Conservation (phyloP, 78 protist species). For the Isochrysis galbana region DNA sequence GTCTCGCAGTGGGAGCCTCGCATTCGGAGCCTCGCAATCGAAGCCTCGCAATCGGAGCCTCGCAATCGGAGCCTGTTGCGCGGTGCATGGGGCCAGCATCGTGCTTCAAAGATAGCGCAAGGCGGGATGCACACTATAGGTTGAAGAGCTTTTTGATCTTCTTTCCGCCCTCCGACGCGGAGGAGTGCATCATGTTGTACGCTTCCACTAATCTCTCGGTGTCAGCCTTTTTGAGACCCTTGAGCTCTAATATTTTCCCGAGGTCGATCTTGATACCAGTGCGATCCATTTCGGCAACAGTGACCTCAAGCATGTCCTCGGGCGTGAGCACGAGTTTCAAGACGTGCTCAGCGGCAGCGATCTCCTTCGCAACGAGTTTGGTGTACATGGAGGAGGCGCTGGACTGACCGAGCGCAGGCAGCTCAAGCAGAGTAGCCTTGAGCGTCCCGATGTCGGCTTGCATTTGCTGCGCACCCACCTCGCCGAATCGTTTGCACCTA, state of each 20-base stretch:
- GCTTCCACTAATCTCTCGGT: background rate
- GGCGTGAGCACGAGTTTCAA: slow-evolving; percentile 20
- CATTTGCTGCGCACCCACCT: slow-evolving; percentile 36
- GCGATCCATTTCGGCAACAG: background rate
- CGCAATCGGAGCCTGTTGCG: no score
- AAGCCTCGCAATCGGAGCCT: no score
- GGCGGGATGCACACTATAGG: no score
- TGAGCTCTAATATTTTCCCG: slow-evolving; percentile 3
- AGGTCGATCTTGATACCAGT: background rate
- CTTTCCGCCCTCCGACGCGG: background rate
- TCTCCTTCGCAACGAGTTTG: background rate
- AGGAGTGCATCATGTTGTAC: background rate
- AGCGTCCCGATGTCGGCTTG: slow-evolving; percentile 3
- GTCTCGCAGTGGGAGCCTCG: no score
- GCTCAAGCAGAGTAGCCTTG: background rate
- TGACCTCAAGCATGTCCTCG: background rate
- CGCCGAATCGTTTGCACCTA: slow-evolving; percentile 1
- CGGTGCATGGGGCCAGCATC: no score
- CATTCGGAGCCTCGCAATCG: no score
- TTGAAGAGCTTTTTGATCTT: slow-evolving; percentile 9
- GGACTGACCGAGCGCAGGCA: background rate
- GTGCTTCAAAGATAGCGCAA: no score
- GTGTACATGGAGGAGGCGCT: background rate
- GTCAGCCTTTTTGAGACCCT: slow-evolving; percentile 2
- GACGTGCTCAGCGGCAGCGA: background rate